A percentile compares a stretch with the other conserved stretches of the same genome.
Conservation (phyloP, 202 grass and related monocot genomes). For the Carex arenaria region DNA sequence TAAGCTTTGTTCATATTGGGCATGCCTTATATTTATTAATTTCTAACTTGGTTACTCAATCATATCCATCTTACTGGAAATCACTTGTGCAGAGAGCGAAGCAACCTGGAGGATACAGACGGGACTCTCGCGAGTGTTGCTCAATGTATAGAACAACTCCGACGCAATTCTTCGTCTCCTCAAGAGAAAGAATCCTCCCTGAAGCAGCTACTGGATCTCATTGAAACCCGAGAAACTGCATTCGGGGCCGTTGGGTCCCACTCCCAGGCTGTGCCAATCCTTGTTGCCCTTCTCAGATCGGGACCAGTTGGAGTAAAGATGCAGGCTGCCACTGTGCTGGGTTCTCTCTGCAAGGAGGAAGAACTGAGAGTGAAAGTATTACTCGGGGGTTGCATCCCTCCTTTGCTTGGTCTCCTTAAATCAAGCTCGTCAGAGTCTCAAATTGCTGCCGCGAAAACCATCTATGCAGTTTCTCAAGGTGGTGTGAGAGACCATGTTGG, state of each 20-base stretch:
- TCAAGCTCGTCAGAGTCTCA: conserved; percentile 82
- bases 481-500: conserved; percentile 97
- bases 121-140: conserved; percentile 94
- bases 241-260: conserved; percentile 90
- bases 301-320: conserved; percentile 82
- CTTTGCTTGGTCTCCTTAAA: conserved; percentile 89
- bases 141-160: conserved; percentile 93
- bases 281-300: conserved; percentile 95
- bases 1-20: background rate
- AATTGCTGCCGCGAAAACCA: conserved; percentile 92
- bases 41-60: background rate
- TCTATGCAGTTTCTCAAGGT: conserved; percentile 97
- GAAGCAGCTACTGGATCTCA: conserved; percentile 87
- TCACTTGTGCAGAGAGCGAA: conserved; percentile 45
- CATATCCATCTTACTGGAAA: background rate
- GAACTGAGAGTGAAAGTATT: conserved; percentile 94
- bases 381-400: conserved; percentile 97
- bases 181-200: conserved; percentile 93
- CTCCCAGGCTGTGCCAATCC: conserved; percentile 87
- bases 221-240: conserved; percentile 93
- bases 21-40: background rate
- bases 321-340: conserved; percentile 80
- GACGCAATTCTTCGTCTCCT: conserved; percentile 65
- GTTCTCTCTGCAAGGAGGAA: conserved; percentile 99
- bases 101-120: conserved; percentile 73